These are phyloP conservation scores for Syncephalastrum monosporum DNA, from an alignment of 371 early-diverging fungal species.

Conservation along the genomic window DNA sequence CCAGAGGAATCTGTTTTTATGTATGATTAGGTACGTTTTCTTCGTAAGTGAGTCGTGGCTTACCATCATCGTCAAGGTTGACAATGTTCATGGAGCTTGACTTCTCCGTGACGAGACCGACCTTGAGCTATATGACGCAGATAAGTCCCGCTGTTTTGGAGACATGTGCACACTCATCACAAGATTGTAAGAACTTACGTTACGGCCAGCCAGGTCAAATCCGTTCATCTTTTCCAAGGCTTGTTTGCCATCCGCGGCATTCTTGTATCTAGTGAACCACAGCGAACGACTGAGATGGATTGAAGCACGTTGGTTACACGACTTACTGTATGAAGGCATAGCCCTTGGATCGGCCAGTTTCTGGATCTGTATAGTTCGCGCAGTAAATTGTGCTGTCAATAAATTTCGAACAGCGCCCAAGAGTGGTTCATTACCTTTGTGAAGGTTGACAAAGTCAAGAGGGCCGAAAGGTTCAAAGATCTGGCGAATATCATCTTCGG, in stretches of 20 bases:
- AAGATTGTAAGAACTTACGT: slow-evolving; percentile 33
- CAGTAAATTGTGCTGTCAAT: background rate
- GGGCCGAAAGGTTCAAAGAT: slow-evolving; percentile 90
- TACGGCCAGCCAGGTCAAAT: slow-evolving; percentile 75
- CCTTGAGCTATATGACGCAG: slow-evolving; percentile 62
- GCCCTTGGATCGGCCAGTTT: slow-evolving; percentile 84
- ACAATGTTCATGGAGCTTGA: slow-evolving; percentile 30
- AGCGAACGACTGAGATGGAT: background rate
- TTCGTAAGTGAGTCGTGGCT: background rate
- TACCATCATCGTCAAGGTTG: slow-evolving; percentile 61
- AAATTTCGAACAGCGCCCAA: background rate
- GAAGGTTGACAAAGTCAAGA: slow-evolving; percentile 80
- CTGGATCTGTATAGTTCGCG: slow-evolving; percentile 49
- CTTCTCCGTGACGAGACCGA: slow-evolving; percentile 79
- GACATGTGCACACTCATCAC: background rate
- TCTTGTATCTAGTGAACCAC: slow-evolving; percentile 54
- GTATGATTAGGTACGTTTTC: background rate
- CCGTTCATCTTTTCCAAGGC: slow-evolving; percentile 90
- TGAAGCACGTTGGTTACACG: background rate
- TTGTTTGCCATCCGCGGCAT: slow-evolving; percentile 74
- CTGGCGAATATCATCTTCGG: slow-evolving; percentile 79
- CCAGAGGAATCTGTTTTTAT: slow-evolving; percentile 59
- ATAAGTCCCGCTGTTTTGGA: background rate
- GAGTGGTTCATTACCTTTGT: slow-evolving; percentile 42
- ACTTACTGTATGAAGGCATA: slow-evolving; percentile 86